Evolutionary conservation across 306 rosid species (phyloP), one percentile per base, ranked within the genome.

Genomic region (Cicer judaicum): DNA sequence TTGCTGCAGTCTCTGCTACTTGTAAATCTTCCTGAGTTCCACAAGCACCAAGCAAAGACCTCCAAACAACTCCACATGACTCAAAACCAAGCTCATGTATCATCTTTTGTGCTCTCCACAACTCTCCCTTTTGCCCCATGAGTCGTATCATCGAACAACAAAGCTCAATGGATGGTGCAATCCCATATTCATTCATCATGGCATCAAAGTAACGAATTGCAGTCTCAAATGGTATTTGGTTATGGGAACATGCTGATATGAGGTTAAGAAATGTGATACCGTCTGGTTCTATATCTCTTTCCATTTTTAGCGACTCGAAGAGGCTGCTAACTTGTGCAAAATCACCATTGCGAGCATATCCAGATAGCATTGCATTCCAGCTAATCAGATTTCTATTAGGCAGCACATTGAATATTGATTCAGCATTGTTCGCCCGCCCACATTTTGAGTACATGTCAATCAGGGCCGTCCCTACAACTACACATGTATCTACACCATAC

Each of bases 391-490:
- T 91, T 80, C 78, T 87, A 3, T 64, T 24, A 44, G 88, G 74
- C n/a, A 88, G 72, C 10, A 81, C 67, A 16, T 57, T 64, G 70
- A 91, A 91, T 60, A 89, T 79, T 34, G 79, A 76, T 74, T 86
- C 90, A 0, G 97, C 88, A 77, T 72, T 18, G 19, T 67, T 72
- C 16, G 77, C 82, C 14, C 61, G 72, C 50, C 97, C 97, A 64
- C 97, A 89, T 76, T 89, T 91, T 57, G 95, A 89, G 86, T 91
- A 89, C 97, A 89, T 84, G 57, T 87, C 89, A 11, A 91, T 80
- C 6, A 91, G 73, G 47, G 97, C 78, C 62, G 88, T 87, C 34
- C 91, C 97, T 62, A 91, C 89, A 4, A 89, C 89, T 8, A 81
- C 62, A 6, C 84, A 91, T 68, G 78, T 11, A 76, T 85, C 90